phyloP scores from a whole-genome alignment of 176 grass and related monocot species.

The Raddia guianensis region DNA sequence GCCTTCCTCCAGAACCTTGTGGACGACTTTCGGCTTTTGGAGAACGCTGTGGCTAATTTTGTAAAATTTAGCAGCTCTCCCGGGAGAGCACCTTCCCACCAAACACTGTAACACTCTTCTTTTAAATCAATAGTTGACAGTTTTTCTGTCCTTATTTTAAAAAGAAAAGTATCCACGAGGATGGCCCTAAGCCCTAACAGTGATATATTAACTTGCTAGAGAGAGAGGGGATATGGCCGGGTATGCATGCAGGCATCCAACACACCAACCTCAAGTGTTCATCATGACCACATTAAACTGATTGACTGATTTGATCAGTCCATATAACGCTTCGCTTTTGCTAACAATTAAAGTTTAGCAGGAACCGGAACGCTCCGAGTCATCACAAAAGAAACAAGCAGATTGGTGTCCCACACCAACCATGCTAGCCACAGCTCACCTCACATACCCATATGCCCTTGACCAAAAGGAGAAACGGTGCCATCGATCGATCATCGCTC shows the following conservation, averaged over 20 bases:
- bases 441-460: neutral
- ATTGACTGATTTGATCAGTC: neutral
- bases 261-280: neutral
- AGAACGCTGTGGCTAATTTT: too few relatives aligned
- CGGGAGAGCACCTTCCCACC: too few relatives aligned
- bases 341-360: neutral
- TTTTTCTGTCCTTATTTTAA: too few relatives aligned
- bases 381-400: neutral
- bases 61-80: too few relatives aligned
- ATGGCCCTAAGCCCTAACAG: neutral
- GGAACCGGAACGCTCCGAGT: neutral
- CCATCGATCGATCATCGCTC: neutral
- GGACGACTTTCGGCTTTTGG: too few relatives aligned
- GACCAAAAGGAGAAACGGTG: neutral
- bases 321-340: neutral
- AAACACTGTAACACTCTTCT: too few relatives aligned
- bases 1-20: too few relatives aligned
- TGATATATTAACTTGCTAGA: constrained; percentile 24
- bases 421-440: neutral
- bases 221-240: neutral
- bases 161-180: too few relatives aligned
- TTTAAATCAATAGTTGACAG: too few relatives aligned
- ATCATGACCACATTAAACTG: neutral
- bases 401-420: neutral
- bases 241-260: neutral